Base-by-base conservation (phyloP, 202 grass and related monocot species). In the Miscanthus sacchariflorus region DNA sequence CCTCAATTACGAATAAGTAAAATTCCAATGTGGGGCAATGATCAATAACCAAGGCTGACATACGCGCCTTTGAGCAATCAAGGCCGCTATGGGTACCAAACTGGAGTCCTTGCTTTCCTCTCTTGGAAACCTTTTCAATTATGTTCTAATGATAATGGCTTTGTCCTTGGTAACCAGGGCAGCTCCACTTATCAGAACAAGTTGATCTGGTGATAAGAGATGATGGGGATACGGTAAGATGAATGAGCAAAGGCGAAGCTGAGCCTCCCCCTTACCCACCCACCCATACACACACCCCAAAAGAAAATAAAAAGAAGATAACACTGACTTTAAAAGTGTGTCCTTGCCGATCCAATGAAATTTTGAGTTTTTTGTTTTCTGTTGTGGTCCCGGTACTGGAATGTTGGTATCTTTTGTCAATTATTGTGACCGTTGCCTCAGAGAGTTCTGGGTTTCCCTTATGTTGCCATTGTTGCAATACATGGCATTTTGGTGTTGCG, bases 241-340 rank as follows among this genome's bases (percentile, higher is more conserved):
- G 80, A 83, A 44, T 1, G 38, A 88, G 17, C 48, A 88, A 88
- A 83, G 64, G 72, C 13, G 38, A 88, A 83, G 72, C 58, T 88
- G 86, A 83, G 64, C 72, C 64, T 15, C 17, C 52, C 54, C 18
- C 5, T 15, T 15, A 49, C 15, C 49, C 49, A 17, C 15, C 49
- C 49, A 17, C 49, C 52, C 52, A 56, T 7, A 35, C 33, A 56
- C 52, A 56, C 52, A 19, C 49, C 14, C 49, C 45, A 48, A 48
- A 50, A 50, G 48, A 50, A 5, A 50, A 15, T 35, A 50, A 46
- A 3, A 35, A 35, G 33, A 46, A 15, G 14, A 50, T 15, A 50
- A 17, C 14, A 14, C 50, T 9, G 9, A 54, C 9, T 54, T 54
- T 54, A 18, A 35, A 35, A 35, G 38, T 39, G 38, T 39, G 38